Conservation (phyloP, 2,329 filamentous ascomycete genomes). For the Trichoderma atroviride region DNA sequence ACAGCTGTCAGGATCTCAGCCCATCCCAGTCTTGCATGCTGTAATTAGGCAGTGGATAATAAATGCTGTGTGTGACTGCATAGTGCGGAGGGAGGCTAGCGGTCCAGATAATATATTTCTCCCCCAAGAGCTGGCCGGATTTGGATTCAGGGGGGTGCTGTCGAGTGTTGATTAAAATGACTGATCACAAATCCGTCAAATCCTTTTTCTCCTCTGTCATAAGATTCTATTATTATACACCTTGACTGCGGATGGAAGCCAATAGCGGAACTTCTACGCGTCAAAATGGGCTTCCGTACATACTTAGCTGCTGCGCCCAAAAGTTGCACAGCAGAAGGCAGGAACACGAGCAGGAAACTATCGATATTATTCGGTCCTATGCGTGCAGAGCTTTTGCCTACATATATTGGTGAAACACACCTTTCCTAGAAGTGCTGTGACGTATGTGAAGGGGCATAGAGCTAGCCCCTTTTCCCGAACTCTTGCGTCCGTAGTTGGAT, state of each 20-base stretch:
- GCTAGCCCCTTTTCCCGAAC: background rate
- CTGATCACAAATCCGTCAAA: background rate
- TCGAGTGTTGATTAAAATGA: background rate
- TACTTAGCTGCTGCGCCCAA: background rate
- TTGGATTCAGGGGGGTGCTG: background rate
- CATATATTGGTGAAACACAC: slow-evolving; percentile 17
- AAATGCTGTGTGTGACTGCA: slow-evolving; percentile 14
- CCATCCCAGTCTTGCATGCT: slow-evolving; percentile 19
- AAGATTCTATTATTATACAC: slow-evolving; percentile 13
- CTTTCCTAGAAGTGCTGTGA: slow-evolving; percentile 26
- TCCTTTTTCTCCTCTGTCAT: background rate
- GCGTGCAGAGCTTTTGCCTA: background rate
- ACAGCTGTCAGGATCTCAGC: slow-evolving; percentile 27
- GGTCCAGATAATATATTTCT: background rate
- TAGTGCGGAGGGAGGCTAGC: background rate
- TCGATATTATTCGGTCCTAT: slow-evolving; percentile 27
- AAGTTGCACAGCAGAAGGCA: slow-evolving; percentile 21
- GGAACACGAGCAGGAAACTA: slow-evolving; percentile 15
- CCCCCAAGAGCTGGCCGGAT: background rate
- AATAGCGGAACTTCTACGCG: background rate
- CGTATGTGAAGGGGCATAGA: slow-evolving; percentile 16
- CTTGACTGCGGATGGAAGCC: background rate
- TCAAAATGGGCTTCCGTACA: slow-evolving; percentile 11
- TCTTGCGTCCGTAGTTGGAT: background rate
- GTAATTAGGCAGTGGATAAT: slow-evolving; percentile 5